phyloP scores from a whole-genome alignment of 1,284 basidiomycete genomes.

The Ceratobasidium sp. region DNA sequence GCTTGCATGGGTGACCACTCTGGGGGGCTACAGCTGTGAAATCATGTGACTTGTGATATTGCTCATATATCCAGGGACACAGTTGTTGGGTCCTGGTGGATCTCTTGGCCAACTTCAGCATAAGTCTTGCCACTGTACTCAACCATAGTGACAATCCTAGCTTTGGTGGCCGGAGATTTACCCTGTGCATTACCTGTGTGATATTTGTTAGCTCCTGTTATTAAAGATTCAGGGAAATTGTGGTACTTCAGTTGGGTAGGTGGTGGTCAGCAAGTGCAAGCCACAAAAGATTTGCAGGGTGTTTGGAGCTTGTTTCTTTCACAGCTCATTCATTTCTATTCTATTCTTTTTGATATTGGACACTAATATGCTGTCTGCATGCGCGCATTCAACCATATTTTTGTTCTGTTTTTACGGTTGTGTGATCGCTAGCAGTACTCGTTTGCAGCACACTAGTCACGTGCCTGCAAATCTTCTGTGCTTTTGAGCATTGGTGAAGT shows the following conservation, averaged over 20 bases:
- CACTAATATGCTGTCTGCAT: not conserved
- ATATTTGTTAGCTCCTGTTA: conserved; percentile 11
- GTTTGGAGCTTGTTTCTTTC: not conserved
- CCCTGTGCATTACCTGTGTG: too few relatives aligned
- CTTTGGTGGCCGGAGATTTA: conserved; percentile 3
- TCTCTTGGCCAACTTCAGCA: not conserved
- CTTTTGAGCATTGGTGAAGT: too few relatives aligned
- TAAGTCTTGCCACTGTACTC: not conserved
- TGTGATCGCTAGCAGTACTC: not conserved
- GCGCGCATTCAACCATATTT: not conserved
- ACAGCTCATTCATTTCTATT: not conserved
- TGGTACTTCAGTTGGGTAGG: not conserved
- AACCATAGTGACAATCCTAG: conserved; percentile 12
- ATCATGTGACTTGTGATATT: not conserved
- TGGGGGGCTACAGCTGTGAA: not conserved
- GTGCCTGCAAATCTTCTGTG: not conserved
- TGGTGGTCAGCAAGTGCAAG: not conserved
- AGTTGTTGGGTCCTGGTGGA: not conserved
- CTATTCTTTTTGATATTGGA: not conserved
- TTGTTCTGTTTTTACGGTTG: not conserved
- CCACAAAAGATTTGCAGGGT: not conserved
- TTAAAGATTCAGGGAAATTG: not conserved
- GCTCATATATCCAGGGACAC: not conserved
- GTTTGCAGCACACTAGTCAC: not conserved
- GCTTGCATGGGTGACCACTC: not conserved